These are phyloP conservation scores for Afroboletus lepidellus DNA, from an alignment of 1,284 basidiomycete species.

Conservation along the genomic window DNA sequence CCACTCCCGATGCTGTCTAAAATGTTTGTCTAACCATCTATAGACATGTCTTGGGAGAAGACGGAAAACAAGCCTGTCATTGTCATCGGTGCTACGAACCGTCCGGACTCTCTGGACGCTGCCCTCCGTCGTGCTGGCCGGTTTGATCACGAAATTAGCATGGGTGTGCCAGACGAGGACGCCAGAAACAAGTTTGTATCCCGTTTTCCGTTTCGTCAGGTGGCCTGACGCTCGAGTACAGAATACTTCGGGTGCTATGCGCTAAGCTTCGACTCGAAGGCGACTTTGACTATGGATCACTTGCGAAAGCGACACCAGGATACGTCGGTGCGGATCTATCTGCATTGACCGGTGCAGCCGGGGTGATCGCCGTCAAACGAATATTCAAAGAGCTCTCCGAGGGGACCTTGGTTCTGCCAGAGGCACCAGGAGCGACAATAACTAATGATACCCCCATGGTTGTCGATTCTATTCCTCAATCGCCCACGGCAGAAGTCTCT, in stretches of 20 bases:
- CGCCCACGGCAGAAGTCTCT: neutral
- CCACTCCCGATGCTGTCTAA: neutral
- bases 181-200: neutral
- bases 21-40: neutral
- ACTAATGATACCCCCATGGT: neutral
- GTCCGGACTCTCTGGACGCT: neutral
- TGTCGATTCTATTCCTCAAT: neutral
- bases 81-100: neutral
- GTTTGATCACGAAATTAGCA: neutral
- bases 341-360: neutral
- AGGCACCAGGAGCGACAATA: neutral
- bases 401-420: neutral
- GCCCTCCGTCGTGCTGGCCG: neutral
- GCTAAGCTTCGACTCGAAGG: neutral
- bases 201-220: too few species aligned
- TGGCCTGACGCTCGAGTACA: neutral
- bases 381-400: neutral
- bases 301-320: neutral
- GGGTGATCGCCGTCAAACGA: neutral
- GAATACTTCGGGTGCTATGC: neutral
- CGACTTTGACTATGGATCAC: neutral
- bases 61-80: neutral
- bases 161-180: neutral
- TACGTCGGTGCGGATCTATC: neutral
- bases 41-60: neutral